A percentile compares a stretch with the other conserved stretches of the same genome.
Evolutionary conservation across 306 rosid genomes (phyloP).

Genomic region (Biancaea sappan): DNA sequence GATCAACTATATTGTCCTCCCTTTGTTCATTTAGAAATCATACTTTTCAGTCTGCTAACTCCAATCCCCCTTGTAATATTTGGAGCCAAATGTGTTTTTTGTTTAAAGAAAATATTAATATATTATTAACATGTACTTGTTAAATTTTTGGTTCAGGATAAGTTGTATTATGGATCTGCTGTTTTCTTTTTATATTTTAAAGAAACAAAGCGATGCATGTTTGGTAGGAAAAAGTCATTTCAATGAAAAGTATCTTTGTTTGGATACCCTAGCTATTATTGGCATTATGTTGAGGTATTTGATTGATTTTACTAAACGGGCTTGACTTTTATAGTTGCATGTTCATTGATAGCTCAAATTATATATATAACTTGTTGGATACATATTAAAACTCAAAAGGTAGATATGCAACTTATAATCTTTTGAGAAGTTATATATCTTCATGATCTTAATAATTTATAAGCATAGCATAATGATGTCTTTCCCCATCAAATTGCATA

Average conservation of each 20-base stretch:
- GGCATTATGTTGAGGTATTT: conserved; percentile 26
- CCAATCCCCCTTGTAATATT: too few species aligned
- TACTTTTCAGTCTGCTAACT: too few species aligned
- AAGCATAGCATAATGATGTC: conserved; percentile 28
- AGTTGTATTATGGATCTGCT: not conserved
- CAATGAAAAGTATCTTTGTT: not conserved
- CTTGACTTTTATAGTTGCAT: not conserved
- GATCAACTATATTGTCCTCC: not conserved
- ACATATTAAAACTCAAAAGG: not conserved
- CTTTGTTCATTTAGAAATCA: not conserved
- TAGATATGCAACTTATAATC: not conserved
- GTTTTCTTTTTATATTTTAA: conserved; percentile 11
- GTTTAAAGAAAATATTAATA: not conserved
- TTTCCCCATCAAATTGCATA: conserved; percentile 34
- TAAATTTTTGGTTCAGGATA: not conserved
- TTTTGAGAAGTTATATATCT: not conserved
- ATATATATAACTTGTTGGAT: not conserved
- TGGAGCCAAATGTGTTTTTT: too few species aligned
- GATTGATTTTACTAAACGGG: conserved; percentile 4
- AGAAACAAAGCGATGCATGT: conserved; percentile 22
- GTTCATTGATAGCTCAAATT: not conserved
- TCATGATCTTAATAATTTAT: not conserved
- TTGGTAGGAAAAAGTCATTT: conserved; percentile 11
- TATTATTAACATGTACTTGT: not conserved
- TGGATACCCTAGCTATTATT: conserved; percentile 21